Evolutionary conservation across 1,139 yeast genomes (phyloP).

Genomic region (Arxiozyma slooffiae): DNA sequence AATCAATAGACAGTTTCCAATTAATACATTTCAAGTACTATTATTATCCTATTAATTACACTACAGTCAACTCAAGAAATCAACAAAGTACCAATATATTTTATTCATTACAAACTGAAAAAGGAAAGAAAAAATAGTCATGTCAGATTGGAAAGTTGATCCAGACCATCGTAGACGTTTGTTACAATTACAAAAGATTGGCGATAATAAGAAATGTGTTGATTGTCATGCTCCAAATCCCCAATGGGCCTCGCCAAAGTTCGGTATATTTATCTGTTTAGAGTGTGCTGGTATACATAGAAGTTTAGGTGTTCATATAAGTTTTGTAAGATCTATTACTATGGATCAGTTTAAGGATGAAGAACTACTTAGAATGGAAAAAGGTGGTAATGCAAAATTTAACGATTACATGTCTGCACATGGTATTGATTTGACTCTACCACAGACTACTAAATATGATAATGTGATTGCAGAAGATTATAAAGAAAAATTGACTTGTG

Average conservation of each 20-base stretch:
- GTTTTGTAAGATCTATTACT: constrained; percentile 90
- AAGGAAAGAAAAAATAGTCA: constrained; percentile 4
- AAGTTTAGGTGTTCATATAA: constrained; percentile 91
- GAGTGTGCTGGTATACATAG: constrained; percentile 97
- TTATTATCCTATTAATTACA: neutral
- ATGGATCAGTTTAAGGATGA: constrained; percentile 97
- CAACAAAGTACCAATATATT: neutral
- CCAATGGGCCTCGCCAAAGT: constrained; percentile 98
- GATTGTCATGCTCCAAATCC: constrained; percentile 96
- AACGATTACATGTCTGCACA: constrained; percentile 56
- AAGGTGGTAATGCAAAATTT: constrained; percentile 84
- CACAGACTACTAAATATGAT: constrained; percentile 69
- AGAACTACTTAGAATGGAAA: constrained; percentile 82
- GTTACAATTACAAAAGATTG: constrained; percentile 67
- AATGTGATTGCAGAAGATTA: constrained; percentile 92
- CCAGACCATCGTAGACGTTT: constrained; percentile 84
- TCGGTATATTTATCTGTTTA: constrained; percentile 90
- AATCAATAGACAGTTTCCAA: neutral
- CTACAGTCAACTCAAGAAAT: neutral
- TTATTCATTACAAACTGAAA: neutral
- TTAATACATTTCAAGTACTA: neutral
- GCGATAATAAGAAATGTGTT: constrained; percentile 79
- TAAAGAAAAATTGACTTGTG: constrained; percentile 67
- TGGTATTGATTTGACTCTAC: constrained; percentile 58
- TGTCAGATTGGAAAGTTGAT: constrained; percentile 68